These are phyloP conservation scores for Suillus ampliporus DNA, from an alignment of 768 basidiomycete species.

Conservation along the genomic window DNA sequence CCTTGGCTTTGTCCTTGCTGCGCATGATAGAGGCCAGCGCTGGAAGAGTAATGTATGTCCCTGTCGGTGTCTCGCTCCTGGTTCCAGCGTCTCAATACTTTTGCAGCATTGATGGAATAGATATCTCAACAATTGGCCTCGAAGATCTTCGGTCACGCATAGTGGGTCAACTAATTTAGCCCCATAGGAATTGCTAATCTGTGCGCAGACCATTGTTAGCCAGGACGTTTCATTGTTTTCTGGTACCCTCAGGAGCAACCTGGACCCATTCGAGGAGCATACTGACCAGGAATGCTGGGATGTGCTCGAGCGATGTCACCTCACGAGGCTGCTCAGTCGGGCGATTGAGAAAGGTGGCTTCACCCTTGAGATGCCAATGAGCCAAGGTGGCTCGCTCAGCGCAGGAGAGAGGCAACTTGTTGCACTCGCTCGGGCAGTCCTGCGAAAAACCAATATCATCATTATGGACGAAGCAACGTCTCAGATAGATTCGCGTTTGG, in stretches of 20 bases:
- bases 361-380: slow-evolving; percentile 65
- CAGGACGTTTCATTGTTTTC: slow-evolving; percentile 79
- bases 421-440: slow-evolving; percentile 70
- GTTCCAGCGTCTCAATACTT: slow-evolving; percentile 1
- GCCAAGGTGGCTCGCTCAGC: slow-evolving; percentile 64
- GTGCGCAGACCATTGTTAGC: slow-evolving; percentile 45
- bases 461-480: slow-evolving; percentile 84
- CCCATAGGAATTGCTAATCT: not conserved
- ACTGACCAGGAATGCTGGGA: slow-evolving; percentile 66
- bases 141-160: slow-evolving; percentile 70
- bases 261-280: slow-evolving; percentile 69
- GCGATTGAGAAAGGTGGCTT: slow-evolving; percentile 28
- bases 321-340: slow-evolving; percentile 48
- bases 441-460: slow-evolving; percentile 67
- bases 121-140: slow-evolving; percentile 69
- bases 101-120: slow-evolving; percentile 68
- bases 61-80: not conserved
- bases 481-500: slow-evolving; percentile 72
- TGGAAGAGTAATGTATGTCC: slow-evolving; percentile 62
- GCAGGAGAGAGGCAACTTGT: slow-evolving; percentile 83
- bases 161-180: slow-evolving; percentile 39
- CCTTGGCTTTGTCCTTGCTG: slow-evolving; percentile 34
- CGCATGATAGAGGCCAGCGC: slow-evolving; percentile 57
- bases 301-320: slow-evolving; percentile 69
- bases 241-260: slow-evolving; percentile 73